A percentile compares a stretch with the other conserved stretches of the same genome.
phyloP scores from a whole-genome alignment of 768 basidiomycete species.

The Trichaptum fuscoviolaceum region DNA sequence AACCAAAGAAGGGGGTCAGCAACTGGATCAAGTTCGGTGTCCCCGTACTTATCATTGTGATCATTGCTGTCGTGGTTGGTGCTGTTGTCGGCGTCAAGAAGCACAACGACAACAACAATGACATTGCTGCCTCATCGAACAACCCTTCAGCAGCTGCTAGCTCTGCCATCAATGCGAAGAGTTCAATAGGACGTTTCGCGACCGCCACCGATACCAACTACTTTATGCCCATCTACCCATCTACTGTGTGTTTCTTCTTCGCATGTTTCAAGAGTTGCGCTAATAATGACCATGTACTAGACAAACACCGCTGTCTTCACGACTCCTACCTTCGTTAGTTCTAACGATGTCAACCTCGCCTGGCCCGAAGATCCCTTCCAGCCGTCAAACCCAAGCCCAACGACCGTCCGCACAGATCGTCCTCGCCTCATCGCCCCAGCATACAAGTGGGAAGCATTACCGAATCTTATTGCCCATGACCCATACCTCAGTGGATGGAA shows the following conservation, averaged over 20 bases:
- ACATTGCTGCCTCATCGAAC: constrained; percentile 18
- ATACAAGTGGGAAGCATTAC: constrained; percentile 88
- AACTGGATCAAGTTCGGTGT: constrained; percentile 75
- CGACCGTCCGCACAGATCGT: constrained; percentile 65
- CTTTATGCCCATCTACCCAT: constrained; percentile 81
- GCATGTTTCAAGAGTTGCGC: background rate
- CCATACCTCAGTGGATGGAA: constrained; percentile 90
- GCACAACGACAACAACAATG: constrained; percentile 31
- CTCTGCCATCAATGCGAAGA: constrained; percentile 53
- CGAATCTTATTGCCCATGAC: constrained; percentile 69
- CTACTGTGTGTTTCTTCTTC: constrained; percentile 57
- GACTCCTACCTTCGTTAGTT: constrained; percentile 62
- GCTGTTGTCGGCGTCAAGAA: constrained; percentile 72
- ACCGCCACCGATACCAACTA: constrained; percentile 76
- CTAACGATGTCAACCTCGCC: constrained; percentile 38
- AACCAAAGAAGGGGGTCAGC: constrained; percentile 50
- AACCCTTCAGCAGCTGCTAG: constrained; percentile 37
- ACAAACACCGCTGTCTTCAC: constrained; percentile 72
- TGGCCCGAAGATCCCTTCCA: constrained; percentile 83
- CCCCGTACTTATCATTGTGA: constrained; percentile 57
- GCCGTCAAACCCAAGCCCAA: constrained; percentile 57
- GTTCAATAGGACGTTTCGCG: constrained; percentile 61
- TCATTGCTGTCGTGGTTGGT: constrained; percentile 66
- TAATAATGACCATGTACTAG: constrained; percentile 30
- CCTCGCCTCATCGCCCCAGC: constrained; percentile 88